phyloP scores from a whole-genome alignment of 306 rosid genomes.

The Prunus dulcis region DNA sequence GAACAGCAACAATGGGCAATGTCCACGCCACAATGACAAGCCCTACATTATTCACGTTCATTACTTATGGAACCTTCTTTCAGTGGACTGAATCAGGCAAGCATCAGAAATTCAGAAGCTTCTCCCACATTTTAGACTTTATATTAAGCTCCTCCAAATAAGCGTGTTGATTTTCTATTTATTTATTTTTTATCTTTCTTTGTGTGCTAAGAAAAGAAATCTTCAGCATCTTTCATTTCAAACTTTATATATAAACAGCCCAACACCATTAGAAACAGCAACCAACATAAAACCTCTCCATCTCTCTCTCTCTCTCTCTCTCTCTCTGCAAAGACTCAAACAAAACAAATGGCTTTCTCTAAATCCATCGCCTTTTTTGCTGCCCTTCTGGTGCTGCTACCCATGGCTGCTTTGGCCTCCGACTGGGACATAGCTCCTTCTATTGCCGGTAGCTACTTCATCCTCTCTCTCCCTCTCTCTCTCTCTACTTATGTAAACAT shows the following conservation, averaged over 20 bases:
- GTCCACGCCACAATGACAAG: not conserved
- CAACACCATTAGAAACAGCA: conserved; percentile 1
- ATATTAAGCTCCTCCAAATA: not conserved
- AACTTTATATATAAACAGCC: not conserved
- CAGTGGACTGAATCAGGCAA: not conserved
- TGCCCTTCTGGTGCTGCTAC: conserved; percentile 23
- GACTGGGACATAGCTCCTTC: conserved; percentile 30
- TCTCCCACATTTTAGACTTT: not conserved
- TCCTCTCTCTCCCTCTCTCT: not conserved
- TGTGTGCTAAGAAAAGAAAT: conserved; percentile 23
- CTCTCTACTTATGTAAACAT: not conserved
- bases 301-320: not conserved
- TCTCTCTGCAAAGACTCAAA: not conserved
- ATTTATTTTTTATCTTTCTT: not conserved
- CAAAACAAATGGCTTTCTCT: conserved; percentile 30
- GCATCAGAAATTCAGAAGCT: conserved; percentile 5
- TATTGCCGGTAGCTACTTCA: conserved; percentile 24
- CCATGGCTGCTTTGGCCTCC: conserved; percentile 20
- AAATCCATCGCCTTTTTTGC: conserved; percentile 29
- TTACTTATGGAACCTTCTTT: not conserved
- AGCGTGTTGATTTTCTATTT: not conserved
- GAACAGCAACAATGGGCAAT: not conserved
- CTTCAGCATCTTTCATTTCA: not conserved
- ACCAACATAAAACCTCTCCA: not conserved
- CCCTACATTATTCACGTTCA: not conserved